Evolutionary conservation across 192 early-diverging fungal species (phyloP).

Genomic region (Linnemannia exigua): DNA sequence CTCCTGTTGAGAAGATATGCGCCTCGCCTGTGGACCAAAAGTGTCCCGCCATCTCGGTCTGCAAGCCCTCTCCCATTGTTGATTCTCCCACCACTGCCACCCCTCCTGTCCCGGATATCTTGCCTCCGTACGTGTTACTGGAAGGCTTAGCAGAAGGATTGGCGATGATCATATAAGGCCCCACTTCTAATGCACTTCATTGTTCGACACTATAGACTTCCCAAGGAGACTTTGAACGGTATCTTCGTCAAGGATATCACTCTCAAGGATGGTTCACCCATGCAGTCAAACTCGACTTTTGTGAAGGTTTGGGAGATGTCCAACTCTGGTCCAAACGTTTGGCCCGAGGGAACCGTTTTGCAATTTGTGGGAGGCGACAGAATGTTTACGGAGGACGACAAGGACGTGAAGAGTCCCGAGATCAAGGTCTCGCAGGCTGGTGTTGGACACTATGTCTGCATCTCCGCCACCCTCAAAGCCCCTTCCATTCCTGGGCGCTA

Average conservation of each 20-base stretch:
- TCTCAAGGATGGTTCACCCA: slow-evolving; percentile 67
- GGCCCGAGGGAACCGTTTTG: slow-evolving; percentile 72
- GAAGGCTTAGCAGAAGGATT: background rate
- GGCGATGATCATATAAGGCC: background rate
- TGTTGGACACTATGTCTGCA: slow-evolving; percentile 62
- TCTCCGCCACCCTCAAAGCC: slow-evolving; percentile 73
- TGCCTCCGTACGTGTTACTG: background rate
- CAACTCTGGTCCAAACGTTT: slow-evolving; percentile 69
- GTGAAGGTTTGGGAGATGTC: slow-evolving; percentile 78
- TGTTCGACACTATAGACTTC: background rate
- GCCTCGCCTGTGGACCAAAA: background rate
- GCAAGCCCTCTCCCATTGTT: background rate
- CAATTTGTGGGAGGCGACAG: slow-evolving; percentile 69
- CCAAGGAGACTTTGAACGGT: slow-evolving; percentile 13
- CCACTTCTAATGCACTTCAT: background rate
- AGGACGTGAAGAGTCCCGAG: slow-evolving; percentile 41
- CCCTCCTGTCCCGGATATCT: background rate
- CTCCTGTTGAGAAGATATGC: background rate
- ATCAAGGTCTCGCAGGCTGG: slow-evolving; percentile 60
- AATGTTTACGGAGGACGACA: slow-evolving; percentile 53
- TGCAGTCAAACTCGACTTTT: slow-evolving; percentile 62
- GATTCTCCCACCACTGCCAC: background rate
- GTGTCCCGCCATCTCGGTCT: background rate
- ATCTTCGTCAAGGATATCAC: slow-evolving; percentile 76
- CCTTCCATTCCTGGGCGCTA: slow-evolving; percentile 70